Evolutionary conservation across 805 yeast genomes (phyloP), one percentile per base, ranked within the genome.

Genomic region (Candida arabinofermentans): DNA sequence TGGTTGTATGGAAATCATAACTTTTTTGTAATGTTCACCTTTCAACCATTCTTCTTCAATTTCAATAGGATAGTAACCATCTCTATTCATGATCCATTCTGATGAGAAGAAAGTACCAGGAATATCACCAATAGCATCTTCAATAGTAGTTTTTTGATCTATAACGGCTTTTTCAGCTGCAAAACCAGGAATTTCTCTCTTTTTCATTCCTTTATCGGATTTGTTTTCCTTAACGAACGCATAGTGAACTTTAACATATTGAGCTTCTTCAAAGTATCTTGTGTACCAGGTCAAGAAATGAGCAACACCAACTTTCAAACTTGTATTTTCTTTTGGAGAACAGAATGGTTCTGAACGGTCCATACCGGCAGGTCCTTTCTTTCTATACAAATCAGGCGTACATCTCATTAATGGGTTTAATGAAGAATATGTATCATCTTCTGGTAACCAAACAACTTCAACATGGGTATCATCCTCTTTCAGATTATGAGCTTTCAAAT

Each of bases 201-300:
- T 58, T 46, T 69, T 69, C 65, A 73, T 68, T 1, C 90, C 90
- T 61, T 79, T 77, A 13, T 75, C 79, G 26, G 57, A 58, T 1
- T 69, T 57, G 16, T 70, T 58, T 53, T 83, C 89, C 55, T 73
- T 77, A 26, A 85, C 73, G 50, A 75, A 79, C 2, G 84, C 79
- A 44, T 82, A 69, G 59, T 85, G 93, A 26, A 86, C 50, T 52
- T 76, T 76, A 8, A 86, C 89, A 22, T 77, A 74, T 36, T 75
- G 67, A 19, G 77, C 84, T 3, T 67, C 74, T 36, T 74, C 70
- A 54, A 86, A 88, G 58, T 67, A 82, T 37, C 74, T 70, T 2
- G 91, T 72, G 63, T 69, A 88, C 96, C 96, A 88, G 8, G 91
- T 81, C 39, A 86, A 62, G 55, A 89, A 88, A 53, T 86, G 84